These are phyloP conservation scores for Hevea brasiliensis DNA, from an alignment of 345 rosid species.

Conservation along the genomic window DNA sequence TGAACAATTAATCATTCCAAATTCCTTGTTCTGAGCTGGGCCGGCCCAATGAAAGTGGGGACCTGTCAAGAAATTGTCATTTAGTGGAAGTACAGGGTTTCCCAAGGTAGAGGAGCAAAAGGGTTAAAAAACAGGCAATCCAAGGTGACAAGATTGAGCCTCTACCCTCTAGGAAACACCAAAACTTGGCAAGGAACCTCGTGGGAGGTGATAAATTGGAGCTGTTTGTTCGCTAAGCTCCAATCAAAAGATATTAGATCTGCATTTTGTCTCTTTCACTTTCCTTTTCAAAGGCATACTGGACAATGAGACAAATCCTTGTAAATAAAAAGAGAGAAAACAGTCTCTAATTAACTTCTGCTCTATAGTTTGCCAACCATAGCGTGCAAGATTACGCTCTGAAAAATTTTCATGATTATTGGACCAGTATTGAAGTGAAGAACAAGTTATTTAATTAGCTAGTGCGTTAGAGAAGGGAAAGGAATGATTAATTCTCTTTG, in stretches of 20 bases:
- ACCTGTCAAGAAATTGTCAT: conserved; percentile 32
- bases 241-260: conserved; percentile 21
- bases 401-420: too few relatives aligned
- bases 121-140: too few relatives aligned
- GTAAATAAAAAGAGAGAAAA: conserved; percentile 27
- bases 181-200: conserved; percentile 5
- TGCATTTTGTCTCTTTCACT: conserved; percentile 14
- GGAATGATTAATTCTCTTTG: conserved; percentile 43
- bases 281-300: conserved; percentile 13
- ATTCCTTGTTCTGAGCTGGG: conserved; percentile 26
- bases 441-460: too few relatives aligned
- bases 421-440: too few relatives aligned
- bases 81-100: conserved; percentile 7
- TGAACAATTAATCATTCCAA: neutral
- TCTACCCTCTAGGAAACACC: conserved; percentile 30
- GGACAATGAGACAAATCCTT: conserved; percentile 19
- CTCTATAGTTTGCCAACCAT: neutral
- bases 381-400: neutral
- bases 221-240: conserved; percentile 20
- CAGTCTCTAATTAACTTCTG: conserved; percentile 2
- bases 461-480: neutral
- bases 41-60: conserved; percentile 42
- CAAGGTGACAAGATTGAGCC: conserved; percentile 31
- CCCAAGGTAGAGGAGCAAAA: conserved; percentile 5
- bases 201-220: conserved; percentile 14